These are phyloP conservation scores for Metarhizium brunneum DNA, from an alignment of 2,329 filamentous ascomycete species.

Conservation along the genomic window DNA sequence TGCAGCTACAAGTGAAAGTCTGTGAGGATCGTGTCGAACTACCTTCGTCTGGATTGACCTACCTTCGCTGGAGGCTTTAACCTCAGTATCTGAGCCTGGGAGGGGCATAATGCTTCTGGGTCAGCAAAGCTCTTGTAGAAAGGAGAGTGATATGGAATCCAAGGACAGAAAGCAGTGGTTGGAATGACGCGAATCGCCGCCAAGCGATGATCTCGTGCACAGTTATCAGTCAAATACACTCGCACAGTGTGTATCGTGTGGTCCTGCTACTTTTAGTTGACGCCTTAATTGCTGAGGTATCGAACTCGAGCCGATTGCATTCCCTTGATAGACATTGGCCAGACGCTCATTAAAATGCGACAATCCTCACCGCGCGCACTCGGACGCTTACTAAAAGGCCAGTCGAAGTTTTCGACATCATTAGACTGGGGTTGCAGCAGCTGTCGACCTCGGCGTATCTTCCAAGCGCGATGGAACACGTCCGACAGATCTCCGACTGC, in stretches of 20 bases:
- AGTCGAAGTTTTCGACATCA: constrained; percentile 10
- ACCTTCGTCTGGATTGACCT: not conserved
- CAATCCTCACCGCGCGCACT: constrained; percentile 17
- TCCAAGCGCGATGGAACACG: constrained; percentile 21
- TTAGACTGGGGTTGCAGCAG: constrained; percentile 19
- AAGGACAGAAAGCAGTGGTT: no score
- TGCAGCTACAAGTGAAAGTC: constrained; percentile 42
- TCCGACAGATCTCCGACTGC: constrained; percentile 14
- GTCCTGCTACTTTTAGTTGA: no score
- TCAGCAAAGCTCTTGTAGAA: not conserved
- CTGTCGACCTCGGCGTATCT: constrained; percentile 15
- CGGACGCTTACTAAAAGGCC: constrained; percentile 12
- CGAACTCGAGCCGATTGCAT: not conserved
- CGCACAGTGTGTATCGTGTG: no score
- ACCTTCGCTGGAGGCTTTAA: constrained; percentile 39
- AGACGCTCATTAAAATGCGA: constrained; percentile 16
- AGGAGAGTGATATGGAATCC: no score
- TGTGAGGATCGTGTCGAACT: not conserved
- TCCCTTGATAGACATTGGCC: not conserved
- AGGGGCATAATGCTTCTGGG: constrained; percentile 20
- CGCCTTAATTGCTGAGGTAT: no score
- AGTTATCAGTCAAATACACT: no score
- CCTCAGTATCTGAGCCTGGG: constrained; percentile 32
- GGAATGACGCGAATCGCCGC: no score
- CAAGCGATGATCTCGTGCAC: no score